Percentiles rank a stretch among this genome's conserved stretches.
phyloP scores from a whole-genome alignment of 1,139 yeast species.

The Geotrichum bryndzae region DNA sequence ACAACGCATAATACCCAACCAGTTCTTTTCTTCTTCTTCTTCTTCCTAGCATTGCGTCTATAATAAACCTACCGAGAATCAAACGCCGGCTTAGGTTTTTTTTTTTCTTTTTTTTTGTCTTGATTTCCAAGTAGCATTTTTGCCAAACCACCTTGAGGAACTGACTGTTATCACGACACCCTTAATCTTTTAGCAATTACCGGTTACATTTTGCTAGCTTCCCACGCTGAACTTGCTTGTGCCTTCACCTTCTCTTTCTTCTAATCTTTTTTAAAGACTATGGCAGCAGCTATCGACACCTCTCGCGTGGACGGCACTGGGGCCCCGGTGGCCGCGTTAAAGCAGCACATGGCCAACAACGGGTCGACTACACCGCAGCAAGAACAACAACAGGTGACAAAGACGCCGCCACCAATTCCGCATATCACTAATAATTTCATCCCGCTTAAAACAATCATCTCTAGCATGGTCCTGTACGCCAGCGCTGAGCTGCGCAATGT shows the following conservation, averaged over 20 bases:
- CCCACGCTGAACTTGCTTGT: too few species aligned
- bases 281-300: constrained; percentile 14
- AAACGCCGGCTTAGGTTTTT: not conserved
- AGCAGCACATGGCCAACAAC: constrained; percentile 2
- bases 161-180: not conserved
- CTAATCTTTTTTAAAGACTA: not conserved
- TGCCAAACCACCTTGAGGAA: not conserved
- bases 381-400: constrained; percentile 2
- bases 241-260: not conserved
- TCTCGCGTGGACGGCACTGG: constrained; percentile 7
- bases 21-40: not conserved
- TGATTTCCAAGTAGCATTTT: not conserved
- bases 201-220: too few species aligned
- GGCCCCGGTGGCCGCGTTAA: not conserved
- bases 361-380: not conserved
- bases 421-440: constrained; percentile 69
- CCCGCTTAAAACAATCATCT: constrained; percentile 53
- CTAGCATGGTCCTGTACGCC: constrained; percentile 57
- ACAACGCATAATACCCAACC: too few species aligned
- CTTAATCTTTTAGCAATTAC: too few species aligned
- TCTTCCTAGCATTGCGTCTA: not conserved
- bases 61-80: not conserved
- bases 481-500: constrained; percentile 58
- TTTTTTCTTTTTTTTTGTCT: not conserved
- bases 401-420: constrained; percentile 49